Base-by-base conservation (phyloP, 75 land plant genomes). In the Larix kaempferi region DNA sequence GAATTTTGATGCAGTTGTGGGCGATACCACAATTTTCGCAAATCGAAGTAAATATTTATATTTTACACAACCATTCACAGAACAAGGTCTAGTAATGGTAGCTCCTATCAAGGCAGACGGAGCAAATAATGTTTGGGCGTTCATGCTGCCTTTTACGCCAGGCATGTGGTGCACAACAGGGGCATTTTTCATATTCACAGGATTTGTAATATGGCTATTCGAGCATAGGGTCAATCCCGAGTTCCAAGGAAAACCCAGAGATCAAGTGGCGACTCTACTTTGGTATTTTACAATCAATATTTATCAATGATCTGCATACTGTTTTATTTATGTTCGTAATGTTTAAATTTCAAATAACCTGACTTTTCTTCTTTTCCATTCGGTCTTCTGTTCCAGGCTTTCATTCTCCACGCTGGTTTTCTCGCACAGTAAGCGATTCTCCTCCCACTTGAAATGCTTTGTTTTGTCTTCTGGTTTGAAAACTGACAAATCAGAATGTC, bases 41-140 rank as follows among this genome's bases (percentile, higher is more conserved):
- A 87, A 89, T 72, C 81, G 98, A 17, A 82, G 92, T 4, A 5
- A 39, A 21, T 76, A 82, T 69, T 94, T 95, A 15, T 95, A 95
- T 71, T 95, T 95, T 79, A 89, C 96, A 27, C 80, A 89, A n/a
- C 95, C 98, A 0, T 95, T 83, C 76, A 88, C 88, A 0, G 88
- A 95, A 26, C 88, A 92, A 1, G 92, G 92, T 0, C 76, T 93
- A 60, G 82, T 78, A 49, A 88, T 91, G 74, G 80, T 87, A 2
- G 97, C 90, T 54, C 94, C 97, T 1, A n/a, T 85, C 16, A 82
- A 59, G 35, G 59, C 58, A 15, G 76, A 62, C 6, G 65, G 75
- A 5, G 63, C 52, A n/a, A 84, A 83, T 63, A 83, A 74, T 17
- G 74, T 79, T 3, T 88, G 88, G 90, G 79, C 85, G 2, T 91